Evolutionary conservation across 768 basidiomycete species (phyloP), one percentile per base, ranked within the genome.

Genomic region (Collybiopsis confluens): DNA sequence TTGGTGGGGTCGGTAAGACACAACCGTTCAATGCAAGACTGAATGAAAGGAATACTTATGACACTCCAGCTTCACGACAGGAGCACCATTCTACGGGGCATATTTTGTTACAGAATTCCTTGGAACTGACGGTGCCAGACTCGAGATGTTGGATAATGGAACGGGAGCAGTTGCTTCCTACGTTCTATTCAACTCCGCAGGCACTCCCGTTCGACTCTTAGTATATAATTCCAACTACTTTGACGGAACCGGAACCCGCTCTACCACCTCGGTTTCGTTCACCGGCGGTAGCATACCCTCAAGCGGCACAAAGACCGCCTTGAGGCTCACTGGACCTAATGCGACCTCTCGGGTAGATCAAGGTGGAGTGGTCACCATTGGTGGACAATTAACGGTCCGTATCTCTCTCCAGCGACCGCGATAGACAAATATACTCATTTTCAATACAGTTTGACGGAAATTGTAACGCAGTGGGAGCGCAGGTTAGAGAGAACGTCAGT

Each of bases 21-120:
- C n/a, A 41, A 7, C 7, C 7, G n/a, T 15, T 20, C 23, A 21
- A 20, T 24, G n/a, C 11, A 21, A 21, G 6, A 8, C 21, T n/a
- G n/a, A n/a, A n/a, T n/a, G n/a, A n/a, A n/a, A n/a, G n/a, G n/a
- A n/a, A n/a, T n/a, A n/a, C n/a, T n/a, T n/a, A n/a, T n/a, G n/a
- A n/a, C n/a, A n/a, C 40, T 6, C 11, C 24, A 53, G 62, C 21
- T 62, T 56, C 56, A 65, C 65, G 16, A 64, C 69, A 10, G 68
- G 62, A 45, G 62, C 70, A 27, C 72, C 71, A 0, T 74, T 66
- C 58, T 73, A 72, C 55, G 71, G 70, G 21, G 67, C 66, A 11
- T 67, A 63, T 9, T 72, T 72, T 58, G 69, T 74, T 15, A 69
- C 71, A 13, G 66, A 71, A 20, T 70, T 70, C 49, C 61, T 73